Percentiles rank a stretch among this genome's conserved stretches.
Conservation (phyloP, 2,329 filamentous ascomycete genomes). For the Fusarium protoensiforme region DNA sequence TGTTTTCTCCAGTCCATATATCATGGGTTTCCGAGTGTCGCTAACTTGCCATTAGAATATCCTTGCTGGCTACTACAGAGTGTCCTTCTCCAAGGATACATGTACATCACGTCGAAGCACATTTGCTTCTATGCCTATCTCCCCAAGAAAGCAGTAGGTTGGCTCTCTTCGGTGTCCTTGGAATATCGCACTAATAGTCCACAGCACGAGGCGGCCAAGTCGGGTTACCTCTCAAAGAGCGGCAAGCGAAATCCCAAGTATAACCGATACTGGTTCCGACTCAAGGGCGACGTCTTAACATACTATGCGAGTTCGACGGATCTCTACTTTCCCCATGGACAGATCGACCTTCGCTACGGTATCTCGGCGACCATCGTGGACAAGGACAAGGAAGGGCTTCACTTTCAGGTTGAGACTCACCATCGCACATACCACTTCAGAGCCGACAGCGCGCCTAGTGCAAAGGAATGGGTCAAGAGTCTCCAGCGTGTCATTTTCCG, state of each 20-base stretch:
- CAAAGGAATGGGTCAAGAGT: constrained; percentile 96
- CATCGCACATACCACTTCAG: constrained; percentile 87
- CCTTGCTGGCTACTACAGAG: constrained; percentile 94
- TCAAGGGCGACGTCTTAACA: constrained; percentile 91
- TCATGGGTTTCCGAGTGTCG: constrained; percentile 5
- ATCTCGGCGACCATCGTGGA: constrained; percentile 85
- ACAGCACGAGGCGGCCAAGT: constrained; percentile 80
- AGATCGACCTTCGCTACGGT: constrained; percentile 91
- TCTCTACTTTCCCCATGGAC: constrained; percentile 90
- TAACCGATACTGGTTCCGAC: constrained; percentile 90
- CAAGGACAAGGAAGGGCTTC: constrained; percentile 79
- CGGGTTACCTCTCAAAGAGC: constrained; percentile 88
- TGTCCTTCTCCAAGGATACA: constrained; percentile 90
- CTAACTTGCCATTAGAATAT: constrained; percentile 70
- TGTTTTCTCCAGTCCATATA: constrained; percentile 6
- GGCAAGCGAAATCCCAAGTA: constrained; percentile 90
- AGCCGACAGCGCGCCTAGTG: constrained; percentile 87
- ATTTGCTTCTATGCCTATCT: constrained; percentile 98
- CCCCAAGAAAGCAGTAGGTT: constrained; percentile 85
- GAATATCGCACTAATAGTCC: constrained; percentile 20
- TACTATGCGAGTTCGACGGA: constrained; percentile 89
- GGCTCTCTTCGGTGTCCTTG: neutral
- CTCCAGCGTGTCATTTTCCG: constrained; percentile 95
- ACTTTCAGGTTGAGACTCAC: constrained; percentile 85
- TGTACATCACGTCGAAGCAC: constrained; percentile 94